Conservation (phyloP, 2,329 filamentous ascomycete genomes). For the Metarhizium sp. region DNA sequence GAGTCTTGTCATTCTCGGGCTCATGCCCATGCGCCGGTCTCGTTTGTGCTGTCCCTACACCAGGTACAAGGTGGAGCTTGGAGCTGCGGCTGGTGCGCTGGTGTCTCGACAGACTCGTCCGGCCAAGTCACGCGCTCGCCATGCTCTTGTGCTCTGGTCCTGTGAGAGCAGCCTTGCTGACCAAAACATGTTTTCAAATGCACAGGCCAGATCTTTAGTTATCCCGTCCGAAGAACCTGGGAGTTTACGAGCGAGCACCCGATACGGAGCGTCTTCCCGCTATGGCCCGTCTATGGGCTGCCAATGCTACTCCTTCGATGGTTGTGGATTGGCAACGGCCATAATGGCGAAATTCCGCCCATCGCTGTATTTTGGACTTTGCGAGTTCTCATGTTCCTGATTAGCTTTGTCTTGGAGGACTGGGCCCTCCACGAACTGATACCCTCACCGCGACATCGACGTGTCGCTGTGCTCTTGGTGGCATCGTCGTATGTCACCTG, state of each 20-base stretch:
- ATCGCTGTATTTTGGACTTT: constrained; percentile 82
- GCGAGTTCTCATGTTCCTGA: constrained; percentile 80
- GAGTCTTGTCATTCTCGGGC: neutral
- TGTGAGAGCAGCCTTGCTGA: constrained; percentile 1
- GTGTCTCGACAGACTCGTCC: neutral
- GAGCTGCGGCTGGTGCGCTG: neutral
- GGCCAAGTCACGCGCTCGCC: neutral
- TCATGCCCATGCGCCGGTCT: neutral
- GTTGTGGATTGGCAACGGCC: constrained; percentile 79
- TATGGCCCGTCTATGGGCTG: constrained; percentile 92
- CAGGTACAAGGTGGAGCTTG: neutral
- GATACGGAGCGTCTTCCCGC: constrained; percentile 89
- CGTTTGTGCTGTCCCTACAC: too few species aligned
- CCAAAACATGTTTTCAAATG: neutral
- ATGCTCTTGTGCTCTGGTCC: neutral
- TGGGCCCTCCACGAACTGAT: constrained; percentile 95
- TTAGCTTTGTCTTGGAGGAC: constrained; percentile 95
- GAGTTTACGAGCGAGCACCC: constrained; percentile 85
- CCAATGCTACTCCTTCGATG: constrained; percentile 90
- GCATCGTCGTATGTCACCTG: constrained; percentile 97
- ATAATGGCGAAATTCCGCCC: constrained; percentile 70
- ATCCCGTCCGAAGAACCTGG: constrained; percentile 85
- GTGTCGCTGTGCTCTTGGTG: constrained; percentile 70
- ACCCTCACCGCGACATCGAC: constrained; percentile 60
- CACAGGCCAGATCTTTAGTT: constrained; percentile 82